Evolutionary conservation across 768 basidiomycete genomes (phyloP).

Genomic region (Pleurotus sapidus): DNA sequence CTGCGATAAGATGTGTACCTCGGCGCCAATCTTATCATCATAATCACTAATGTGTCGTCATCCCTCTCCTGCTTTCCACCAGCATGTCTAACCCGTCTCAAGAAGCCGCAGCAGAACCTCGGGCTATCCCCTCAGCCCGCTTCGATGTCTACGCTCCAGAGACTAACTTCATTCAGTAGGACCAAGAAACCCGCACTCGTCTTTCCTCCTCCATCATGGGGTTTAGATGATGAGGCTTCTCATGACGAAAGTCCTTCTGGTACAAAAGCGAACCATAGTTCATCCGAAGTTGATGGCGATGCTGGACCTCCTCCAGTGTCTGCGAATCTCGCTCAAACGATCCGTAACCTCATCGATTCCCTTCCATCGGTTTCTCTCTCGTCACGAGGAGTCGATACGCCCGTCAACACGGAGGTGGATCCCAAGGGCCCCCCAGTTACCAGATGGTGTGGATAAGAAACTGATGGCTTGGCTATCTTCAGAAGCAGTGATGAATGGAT

Average conservation of each 20-base stretch:
- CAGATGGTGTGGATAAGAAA: constrained; percentile 42
- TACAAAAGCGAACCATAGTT: not conserved
- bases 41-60: not conserved
- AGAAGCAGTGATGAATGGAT: constrained; percentile 64
- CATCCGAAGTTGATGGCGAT: not conserved
- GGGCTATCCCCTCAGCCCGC: not conserved
- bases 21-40: constrained; percentile 2
- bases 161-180: constrained; percentile 1
- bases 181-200: constrained; percentile 2
- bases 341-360: constrained; percentile 49
- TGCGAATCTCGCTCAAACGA: constrained; percentile 43
- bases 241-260: not conserved
- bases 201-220: constrained; percentile 7
- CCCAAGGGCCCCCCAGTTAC: constrained; percentile 18
- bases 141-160: not conserved
- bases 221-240: not conserved
- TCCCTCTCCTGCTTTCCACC: constrained; percentile 1
- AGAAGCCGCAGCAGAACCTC: not conserved
- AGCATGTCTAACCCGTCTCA: constrained; percentile 17
- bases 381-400: not conserved
- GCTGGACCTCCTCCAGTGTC: constrained; percentile 26
- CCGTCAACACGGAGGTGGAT: not conserved
- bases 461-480: constrained; percentile 53
- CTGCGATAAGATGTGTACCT: not conserved
- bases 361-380: constrained; percentile 25